Conservation (phyloP, 345 rosid species). For the Corchorus olitorius region DNA sequence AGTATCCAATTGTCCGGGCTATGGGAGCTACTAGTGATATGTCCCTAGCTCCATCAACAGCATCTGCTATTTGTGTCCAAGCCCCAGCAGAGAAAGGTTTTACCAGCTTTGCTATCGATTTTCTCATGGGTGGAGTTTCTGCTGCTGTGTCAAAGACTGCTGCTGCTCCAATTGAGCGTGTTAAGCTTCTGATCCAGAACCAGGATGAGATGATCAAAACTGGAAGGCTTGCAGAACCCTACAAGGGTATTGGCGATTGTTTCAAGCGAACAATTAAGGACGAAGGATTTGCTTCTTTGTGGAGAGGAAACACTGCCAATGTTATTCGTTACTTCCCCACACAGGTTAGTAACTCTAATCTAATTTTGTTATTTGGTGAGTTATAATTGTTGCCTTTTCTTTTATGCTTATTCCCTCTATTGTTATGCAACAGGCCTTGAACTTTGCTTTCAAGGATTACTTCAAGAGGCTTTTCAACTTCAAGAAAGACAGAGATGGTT, state of each 20-base stretch:
- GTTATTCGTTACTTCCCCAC: slow-evolving; percentile 93
- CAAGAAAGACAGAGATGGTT: slow-evolving; percentile 90
- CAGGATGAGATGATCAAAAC: slow-evolving; percentile 84
- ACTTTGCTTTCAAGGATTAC: slow-evolving; percentile 93
- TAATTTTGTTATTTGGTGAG: neutral
- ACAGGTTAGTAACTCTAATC: slow-evolving; percentile 43
- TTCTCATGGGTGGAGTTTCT: slow-evolving; percentile 88
- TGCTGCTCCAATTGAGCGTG: slow-evolving; percentile 90
- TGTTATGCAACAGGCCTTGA: slow-evolving; percentile 59
- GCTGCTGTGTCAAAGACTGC: slow-evolving; percentile 89
- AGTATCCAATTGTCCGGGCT: slow-evolving; percentile 38
- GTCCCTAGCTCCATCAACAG: slow-evolving; percentile 41
- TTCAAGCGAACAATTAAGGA: slow-evolving; percentile 64
- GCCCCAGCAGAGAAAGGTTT: slow-evolving; percentile 82
- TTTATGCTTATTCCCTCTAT: slow-evolving; percentile 3
- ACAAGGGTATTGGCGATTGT: slow-evolving; percentile 84
- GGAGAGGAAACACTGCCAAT: slow-evolving; percentile 94
- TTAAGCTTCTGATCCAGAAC: slow-evolving; percentile 85
- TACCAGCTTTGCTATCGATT: slow-evolving; percentile 64
- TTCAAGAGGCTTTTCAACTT: slow-evolving; percentile 86
- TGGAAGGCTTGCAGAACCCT: slow-evolving; percentile 78
- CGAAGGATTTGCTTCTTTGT: slow-evolving; percentile 65
- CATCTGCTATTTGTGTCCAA: slow-evolving; percentile 55
- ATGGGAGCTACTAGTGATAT: slow-evolving; percentile 33
- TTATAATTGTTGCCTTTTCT: neutral